A percentile compares a stretch with the other conserved stretches of the same genome.
Evolutionary conservation across 129 eudicot species (phyloP).

Genomic region (Helianthus annuus): DNA sequence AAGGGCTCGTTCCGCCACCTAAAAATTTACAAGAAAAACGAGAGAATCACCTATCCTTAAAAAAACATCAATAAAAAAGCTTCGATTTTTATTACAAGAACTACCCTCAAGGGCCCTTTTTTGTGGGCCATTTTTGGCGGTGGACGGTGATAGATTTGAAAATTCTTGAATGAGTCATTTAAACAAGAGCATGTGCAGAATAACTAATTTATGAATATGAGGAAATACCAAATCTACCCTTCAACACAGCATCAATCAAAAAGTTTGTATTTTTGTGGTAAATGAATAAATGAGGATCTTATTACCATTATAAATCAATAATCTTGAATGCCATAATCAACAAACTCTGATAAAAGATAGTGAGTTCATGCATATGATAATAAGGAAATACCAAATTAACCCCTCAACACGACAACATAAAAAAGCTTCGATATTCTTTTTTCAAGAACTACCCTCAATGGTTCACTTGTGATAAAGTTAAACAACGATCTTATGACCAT

Average conservation of each 20-base stretch:
- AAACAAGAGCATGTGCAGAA: neutral
- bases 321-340: neutral
- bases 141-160: neutral
- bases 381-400: neutral
- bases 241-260: too few relatives aligned
- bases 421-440: neutral
- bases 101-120: neutral
- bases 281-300: too few relatives aligned
- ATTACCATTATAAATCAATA: neutral
- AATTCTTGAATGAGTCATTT: neutral
- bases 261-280: too few relatives aligned
- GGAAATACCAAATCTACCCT: too few relatives aligned
- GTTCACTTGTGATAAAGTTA: neutral
- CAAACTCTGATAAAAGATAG: neutral
- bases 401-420: neutral
- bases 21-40: conserved; percentile 6
- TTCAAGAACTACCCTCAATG: neutral
- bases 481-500: neutral
- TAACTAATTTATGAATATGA: neutral
- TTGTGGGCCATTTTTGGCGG: neutral
- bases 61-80: conserved; percentile 13
- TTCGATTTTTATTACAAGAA: neutral
- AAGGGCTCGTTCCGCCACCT: conserved; percentile 90
- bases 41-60: conserved; percentile 11
- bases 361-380: neutral